Evolutionary conservation across 2,329 filamentous ascomycete species (phyloP), one percentile per base, ranked within the genome.

Genomic region (Leptographium lundbergii): DNA sequence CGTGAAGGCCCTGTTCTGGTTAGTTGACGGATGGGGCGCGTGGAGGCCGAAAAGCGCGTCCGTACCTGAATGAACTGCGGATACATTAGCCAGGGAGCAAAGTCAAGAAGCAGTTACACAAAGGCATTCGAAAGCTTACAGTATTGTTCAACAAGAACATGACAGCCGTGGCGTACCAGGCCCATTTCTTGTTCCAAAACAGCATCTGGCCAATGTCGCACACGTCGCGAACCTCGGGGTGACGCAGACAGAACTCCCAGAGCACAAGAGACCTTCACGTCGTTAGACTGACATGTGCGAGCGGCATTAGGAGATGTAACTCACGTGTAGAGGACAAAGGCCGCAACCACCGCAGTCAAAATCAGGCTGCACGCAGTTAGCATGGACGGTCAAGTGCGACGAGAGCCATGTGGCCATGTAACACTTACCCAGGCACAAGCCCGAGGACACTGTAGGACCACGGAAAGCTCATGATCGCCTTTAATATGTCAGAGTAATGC

Each of bases 141-240:
- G 89, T 95, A 70, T 96, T 96, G 79, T 96, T 96, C 63, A 96
- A 72, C 53, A 96, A 74, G 71, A 96, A 96, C 88, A 95, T 95
- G 69, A 89, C 74, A 1, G 89, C 91, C 0, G 82, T 85, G 34
- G 74, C 76, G 70, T 79, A 85, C 82, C 82, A 85, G 3, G 80
- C 82, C 81, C 86, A 89, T 61, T 81, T 83, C 70, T 89, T 85
- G 64, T 87, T 86, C 85, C 87, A 95, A 73, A 95, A 96, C 25
- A 96, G 81, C 80, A 91, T 91, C 71, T 96, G 89, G n/a, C 91
- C 91, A 68, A 96, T 88, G 69, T 96, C 91, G 69, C 91, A 96
- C 17, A 96, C 89, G 74, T 96, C 91, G 65, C 90, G 85, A 61
- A 95, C 85, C 70, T 96, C 89, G 0, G 91, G 91, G 68, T 96